Evolutionary conservation across 2,329 filamentous ascomycete genomes (phyloP).

Genomic region (Calonectria honghensis): DNA sequence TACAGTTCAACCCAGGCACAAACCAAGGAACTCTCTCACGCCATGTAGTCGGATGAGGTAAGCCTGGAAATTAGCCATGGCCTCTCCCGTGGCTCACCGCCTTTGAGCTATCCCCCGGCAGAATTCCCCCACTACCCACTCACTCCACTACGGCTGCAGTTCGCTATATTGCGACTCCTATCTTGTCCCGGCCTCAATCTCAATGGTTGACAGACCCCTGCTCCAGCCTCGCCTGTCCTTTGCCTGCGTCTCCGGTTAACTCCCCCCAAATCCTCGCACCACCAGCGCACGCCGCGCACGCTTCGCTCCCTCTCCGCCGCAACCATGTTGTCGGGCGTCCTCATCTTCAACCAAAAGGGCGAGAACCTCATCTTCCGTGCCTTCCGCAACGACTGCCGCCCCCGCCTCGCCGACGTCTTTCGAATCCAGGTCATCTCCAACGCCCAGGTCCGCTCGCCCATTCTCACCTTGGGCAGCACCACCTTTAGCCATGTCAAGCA

Average conservation of each 20-base stretch:
- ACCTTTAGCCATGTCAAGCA: conserved; percentile 99
- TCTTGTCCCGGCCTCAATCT: conserved; percentile 23
- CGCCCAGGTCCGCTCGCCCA: conserved; percentile 96
- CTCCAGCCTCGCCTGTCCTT: conserved; percentile 6
- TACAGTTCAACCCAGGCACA: background rate
- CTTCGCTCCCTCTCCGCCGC: conserved; percentile 43
- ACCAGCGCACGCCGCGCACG: conserved; percentile 14
- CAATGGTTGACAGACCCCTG: conserved; percentile 25
- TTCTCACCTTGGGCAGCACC: conserved; percentile 96
- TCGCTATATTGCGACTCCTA: conserved; percentile 41
- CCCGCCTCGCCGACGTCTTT: conserved; percentile 98
- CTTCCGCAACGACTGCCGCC: conserved; percentile 98
- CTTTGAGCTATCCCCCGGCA: conserved; percentile 38
- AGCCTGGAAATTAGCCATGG: conserved; percentile 17
- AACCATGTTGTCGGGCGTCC: conserved; percentile 95
- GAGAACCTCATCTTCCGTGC: conserved; percentile 99
- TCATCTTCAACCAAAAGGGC: conserved; percentile 99
- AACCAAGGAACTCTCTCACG: background rate
- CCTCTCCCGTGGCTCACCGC: conserved; percentile 34
- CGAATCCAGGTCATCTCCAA: conserved; percentile 99
- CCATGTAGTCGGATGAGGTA: conserved; percentile 14
- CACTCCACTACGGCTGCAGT: conserved; percentile 26
- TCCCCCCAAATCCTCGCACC: background rate
- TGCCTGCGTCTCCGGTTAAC: conserved; percentile 4
- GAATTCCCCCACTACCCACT: conserved; percentile 42